Percentiles rank a stretch among this genome's conserved stretches.
Evolutionary conservation across 1,139 yeast species (phyloP).

Genomic region (Spathaspora sp.): DNA sequence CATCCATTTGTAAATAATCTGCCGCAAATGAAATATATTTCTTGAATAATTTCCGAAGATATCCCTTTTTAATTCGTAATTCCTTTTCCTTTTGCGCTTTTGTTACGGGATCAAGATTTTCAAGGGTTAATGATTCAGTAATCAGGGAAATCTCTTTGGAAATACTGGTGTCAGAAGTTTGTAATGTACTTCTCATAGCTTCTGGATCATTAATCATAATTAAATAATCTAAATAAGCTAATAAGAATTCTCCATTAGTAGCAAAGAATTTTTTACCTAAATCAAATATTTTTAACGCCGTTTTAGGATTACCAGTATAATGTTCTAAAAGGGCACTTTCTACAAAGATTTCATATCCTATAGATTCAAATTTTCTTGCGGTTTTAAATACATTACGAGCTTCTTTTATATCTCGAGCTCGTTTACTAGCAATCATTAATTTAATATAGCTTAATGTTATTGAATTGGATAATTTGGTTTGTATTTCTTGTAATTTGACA

Average conservation of each 20-base stretch:
- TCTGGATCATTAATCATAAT: conserved; percentile 73
- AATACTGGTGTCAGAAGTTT: conserved; percentile 45
- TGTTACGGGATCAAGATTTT: conserved; percentile 19
- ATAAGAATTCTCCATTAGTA: conserved; percentile 60
- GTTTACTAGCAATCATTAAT: conserved; percentile 59
- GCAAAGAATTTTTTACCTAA: conserved; percentile 60
- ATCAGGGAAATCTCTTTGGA: conserved; percentile 33
- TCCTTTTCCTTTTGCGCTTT: conserved; percentile 25
- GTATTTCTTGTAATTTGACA: conserved; percentile 12
- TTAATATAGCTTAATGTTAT: conserved; percentile 54
- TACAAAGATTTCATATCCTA: conserved; percentile 75
- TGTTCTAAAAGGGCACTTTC: conserved; percentile 85
- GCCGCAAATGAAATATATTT: conserved; percentile 32
- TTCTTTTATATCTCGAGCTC: conserved; percentile 66
- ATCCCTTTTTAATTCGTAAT: conserved; percentile 23
- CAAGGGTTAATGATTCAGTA: conserved; percentile 19
- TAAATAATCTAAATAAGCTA: conserved; percentile 71
- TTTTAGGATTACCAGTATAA: conserved; percentile 61
- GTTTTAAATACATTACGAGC: conserved; percentile 68
- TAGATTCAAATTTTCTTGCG: conserved; percentile 50
- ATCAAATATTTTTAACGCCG: conserved; percentile 78
- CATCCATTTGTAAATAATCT: conserved; percentile 63
- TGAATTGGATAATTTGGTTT: conserved; percentile 29
- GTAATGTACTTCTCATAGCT: conserved; percentile 81
- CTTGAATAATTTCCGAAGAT: conserved; percentile 23